Conservation (phyloP, 169 alveolate genomes). For the Plasmodium fragile region DNA sequence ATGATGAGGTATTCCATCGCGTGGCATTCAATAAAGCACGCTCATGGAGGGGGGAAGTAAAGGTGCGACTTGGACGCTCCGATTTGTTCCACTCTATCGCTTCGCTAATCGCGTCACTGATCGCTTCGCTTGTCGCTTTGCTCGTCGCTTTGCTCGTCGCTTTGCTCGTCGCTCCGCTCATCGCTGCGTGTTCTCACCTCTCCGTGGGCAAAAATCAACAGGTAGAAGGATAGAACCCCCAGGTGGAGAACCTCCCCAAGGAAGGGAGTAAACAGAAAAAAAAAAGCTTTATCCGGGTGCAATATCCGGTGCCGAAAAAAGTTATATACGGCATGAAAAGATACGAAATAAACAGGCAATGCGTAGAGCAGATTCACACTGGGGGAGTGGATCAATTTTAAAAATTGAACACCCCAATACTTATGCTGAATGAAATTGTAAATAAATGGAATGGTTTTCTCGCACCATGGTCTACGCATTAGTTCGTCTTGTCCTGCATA, state of each 20-base stretch:
- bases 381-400: slow-evolving; percentile 76
- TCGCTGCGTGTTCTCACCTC: slow-evolving; percentile 34
- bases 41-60: neutral
- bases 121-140: too few species aligned
- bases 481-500: neutral
- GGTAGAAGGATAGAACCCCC: slow-evolving; percentile 21
- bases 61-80: neutral
- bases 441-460: slow-evolving; percentile 66
- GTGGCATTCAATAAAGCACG: neutral
- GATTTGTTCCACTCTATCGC: too few species aligned
- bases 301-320: slow-evolving; percentile 12
- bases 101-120: too few species aligned
- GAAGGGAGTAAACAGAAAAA: slow-evolving; percentile 12
- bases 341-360: slow-evolving; percentile 55
- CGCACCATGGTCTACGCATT: slow-evolving; percentile 82
- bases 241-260: slow-evolving; percentile 27
- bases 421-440: slow-evolving; percentile 80
- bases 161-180: neutral
- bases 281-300: neutral
- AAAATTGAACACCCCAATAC: slow-evolving; percentile 82
- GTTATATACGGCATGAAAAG: slow-evolving; percentile 21
- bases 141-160: too few species aligned
- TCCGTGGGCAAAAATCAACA: slow-evolving; percentile 51
- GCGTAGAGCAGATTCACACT: slow-evolving; percentile 24
- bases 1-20: neutral